Evolutionary conservation across 2,329 filamentous ascomycete species (phyloP).

Genomic region (Coniosporium tulheliwenetii): DNA sequence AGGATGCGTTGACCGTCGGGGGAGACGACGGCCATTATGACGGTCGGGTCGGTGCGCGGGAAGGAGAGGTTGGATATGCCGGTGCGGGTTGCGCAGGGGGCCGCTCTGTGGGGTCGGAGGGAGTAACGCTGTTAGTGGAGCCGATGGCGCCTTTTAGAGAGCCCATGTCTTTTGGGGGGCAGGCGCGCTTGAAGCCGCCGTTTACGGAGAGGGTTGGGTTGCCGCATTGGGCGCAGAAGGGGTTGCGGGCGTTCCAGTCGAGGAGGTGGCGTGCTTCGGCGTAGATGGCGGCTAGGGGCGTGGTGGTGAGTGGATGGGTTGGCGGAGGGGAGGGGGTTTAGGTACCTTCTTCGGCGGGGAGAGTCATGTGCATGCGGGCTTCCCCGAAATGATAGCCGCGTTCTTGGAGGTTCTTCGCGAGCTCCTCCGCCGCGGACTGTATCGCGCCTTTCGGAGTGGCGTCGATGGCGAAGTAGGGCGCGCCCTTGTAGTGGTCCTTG

Average conservation of each 20-base stretch:
- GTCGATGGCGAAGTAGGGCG: conserved; percentile 81
- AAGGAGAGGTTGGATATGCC: conserved; percentile 85
- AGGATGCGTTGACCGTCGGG: conserved; percentile 62
- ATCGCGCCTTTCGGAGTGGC: conserved; percentile 56
- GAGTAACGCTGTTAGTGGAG: conserved; percentile 15
- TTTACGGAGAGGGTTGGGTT: conserved; percentile 64
- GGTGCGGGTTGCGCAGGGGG: conserved; percentile 65
- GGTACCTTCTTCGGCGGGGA: conserved; percentile 47
- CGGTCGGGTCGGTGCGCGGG: conserved; percentile 82
- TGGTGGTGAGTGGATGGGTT: conserved; percentile 3
- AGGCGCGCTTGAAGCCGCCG: conserved; percentile 66
- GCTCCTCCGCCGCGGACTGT: conserved; percentile 43
- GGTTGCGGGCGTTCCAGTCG: conserved; percentile 90
- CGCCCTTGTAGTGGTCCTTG: conserved; percentile 55
- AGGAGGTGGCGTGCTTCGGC: conserved; percentile 76
- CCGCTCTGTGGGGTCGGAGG: conserved; percentile 33
- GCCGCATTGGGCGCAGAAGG: conserved; percentile 83
- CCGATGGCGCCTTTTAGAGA: conserved; percentile 22
- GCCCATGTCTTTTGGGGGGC: conserved; percentile 52
- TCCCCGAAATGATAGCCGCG: conserved; percentile 50
- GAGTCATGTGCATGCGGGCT: conserved; percentile 46
- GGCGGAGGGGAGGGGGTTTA: conserved; percentile 1
- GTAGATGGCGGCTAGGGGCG: conserved; percentile 65
- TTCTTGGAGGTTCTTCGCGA: conserved; percentile 44
- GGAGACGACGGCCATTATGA: conserved; percentile 87